These are phyloP conservation scores for Musa beccarii DNA, from an alignment of 176 grass and related monocot genomes.

Conservation along the genomic window DNA sequence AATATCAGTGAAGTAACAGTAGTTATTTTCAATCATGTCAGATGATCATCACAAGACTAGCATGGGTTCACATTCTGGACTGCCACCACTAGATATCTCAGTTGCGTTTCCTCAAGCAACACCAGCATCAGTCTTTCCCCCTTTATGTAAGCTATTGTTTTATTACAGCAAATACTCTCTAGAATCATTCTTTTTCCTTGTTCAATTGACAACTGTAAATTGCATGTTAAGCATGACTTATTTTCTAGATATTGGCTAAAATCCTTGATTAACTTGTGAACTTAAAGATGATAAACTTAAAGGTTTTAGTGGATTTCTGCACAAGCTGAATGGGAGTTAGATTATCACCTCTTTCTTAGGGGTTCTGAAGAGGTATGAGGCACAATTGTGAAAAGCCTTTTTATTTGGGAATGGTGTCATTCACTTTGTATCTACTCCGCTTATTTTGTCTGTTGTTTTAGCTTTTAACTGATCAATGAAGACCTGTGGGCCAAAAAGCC, in stretches of 20 bases:
- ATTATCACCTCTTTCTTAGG: no score
- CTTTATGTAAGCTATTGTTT: not conserved
- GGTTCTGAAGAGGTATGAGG: not conserved
- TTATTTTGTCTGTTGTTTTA: not conserved
- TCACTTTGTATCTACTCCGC: not conserved
- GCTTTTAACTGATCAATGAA: not conserved
- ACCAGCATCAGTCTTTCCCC: constrained; percentile 14
- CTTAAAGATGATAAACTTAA: not conserved
- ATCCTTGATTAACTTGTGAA: not conserved
- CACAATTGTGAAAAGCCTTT: not conserved
- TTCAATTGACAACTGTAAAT: not conserved
- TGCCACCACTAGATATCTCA: not conserved
- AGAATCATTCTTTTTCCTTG: not conserved
- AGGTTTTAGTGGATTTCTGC: not conserved
- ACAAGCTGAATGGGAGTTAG: not conserved
- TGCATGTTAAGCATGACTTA: not conserved
- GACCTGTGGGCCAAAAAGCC: not conserved
- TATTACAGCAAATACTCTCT: not conserved
- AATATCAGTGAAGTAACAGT: not conserved
- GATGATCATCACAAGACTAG: not conserved
- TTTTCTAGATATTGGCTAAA: not conserved
- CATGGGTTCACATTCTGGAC: constrained; percentile 7
- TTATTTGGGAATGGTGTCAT: not conserved
- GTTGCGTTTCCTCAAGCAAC: constrained; percentile 18
- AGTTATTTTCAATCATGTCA: not conserved